These are phyloP conservation scores for Raffaelea albimanens DNA, from an alignment of 2,329 filamentous ascomycete genomes.

Conservation along the genomic window DNA sequence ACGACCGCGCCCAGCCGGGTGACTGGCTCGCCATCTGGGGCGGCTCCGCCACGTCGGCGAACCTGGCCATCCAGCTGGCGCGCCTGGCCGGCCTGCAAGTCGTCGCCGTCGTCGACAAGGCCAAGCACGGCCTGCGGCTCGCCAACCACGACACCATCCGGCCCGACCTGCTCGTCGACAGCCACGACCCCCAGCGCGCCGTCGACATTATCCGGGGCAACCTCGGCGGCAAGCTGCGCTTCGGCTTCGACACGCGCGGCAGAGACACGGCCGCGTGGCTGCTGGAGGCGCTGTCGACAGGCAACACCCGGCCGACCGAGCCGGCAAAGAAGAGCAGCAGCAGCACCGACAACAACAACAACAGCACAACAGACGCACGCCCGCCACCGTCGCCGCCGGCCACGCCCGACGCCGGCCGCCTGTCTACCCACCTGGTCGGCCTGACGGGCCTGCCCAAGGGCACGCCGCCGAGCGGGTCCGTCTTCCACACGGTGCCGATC, in stretches of 20 bases:
- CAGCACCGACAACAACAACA: no score
- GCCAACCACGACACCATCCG: constrained; percentile 31
- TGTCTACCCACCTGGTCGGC: constrained; percentile 51
- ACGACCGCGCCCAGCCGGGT: constrained; percentile 46
- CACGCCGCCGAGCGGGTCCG: constrained; percentile 30
- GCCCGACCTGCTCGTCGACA: constrained; percentile 60
- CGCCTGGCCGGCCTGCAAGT: constrained; percentile 56
- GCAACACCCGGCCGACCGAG: constrained; percentile 3
- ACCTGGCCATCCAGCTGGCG: constrained; percentile 58
- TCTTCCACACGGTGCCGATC: constrained; percentile 60
- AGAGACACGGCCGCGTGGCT: constrained; percentile 52
- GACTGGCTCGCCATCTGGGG: constrained; percentile 72
- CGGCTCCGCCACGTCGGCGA: constrained; percentile 61
- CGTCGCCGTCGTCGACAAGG: constrained; percentile 56
- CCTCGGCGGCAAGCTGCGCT: constrained; percentile 45
- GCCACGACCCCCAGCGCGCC: constrained; percentile 55
- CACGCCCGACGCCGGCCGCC: constrained; percentile 23
- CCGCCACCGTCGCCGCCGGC: constrained; percentile 25
- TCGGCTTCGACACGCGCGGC: constrained; percentile 60
- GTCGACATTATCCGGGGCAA: constrained; percentile 53
- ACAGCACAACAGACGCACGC: no score
- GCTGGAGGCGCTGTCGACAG: constrained; percentile 37
- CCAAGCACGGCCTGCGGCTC: constrained; percentile 53
- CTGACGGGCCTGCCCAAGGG: constrained; percentile 58
- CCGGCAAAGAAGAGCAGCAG: constrained; percentile 15